Evolutionary conservation across 2,329 filamentous ascomycete species (phyloP).

Genomic region (Fusarium fujikuroi): DNA sequence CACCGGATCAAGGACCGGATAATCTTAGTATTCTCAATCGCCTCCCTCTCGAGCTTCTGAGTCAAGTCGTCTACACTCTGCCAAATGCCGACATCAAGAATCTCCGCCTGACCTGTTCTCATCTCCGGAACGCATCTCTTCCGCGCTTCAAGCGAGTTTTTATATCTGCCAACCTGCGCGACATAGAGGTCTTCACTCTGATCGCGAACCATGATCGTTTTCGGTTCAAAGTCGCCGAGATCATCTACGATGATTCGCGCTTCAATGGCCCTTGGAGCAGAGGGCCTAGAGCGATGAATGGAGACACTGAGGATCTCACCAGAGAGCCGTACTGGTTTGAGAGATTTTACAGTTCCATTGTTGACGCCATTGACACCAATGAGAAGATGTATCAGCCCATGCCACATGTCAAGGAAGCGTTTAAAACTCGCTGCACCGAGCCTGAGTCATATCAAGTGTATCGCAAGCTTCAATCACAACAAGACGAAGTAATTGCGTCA

Average conservation of each 20-base stretch:
- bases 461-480: constrained; percentile 48
- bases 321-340: neutral
- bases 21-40: neutral
- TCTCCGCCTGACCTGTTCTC: constrained; percentile 8
- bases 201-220: constrained; percentile 26
- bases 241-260: constrained; percentile 37
- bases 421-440: neutral
- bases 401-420: neutral
- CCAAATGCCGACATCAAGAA: constrained; percentile 15
- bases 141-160: constrained; percentile 15
- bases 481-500: constrained; percentile 46
- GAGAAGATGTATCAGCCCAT: too few species aligned
- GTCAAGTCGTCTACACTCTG: neutral
- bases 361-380: too few species aligned
- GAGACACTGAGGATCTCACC: neutral
- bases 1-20: fast-evolving
- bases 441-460: constrained; percentile 45
- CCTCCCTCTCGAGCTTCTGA: neutral
- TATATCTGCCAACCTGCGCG: constrained; percentile 26
- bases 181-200: constrained; percentile 30
- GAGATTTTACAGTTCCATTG: fast-evolving
- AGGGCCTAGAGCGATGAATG: fast-evolving
- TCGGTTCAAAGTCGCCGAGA: constrained; percentile 12
- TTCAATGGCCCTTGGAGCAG: neutral
- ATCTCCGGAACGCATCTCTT: neutral